phyloP scores from a whole-genome alignment of 2,329 filamentous ascomycete species.

The Zymoseptoria ardabiliae region DNA sequence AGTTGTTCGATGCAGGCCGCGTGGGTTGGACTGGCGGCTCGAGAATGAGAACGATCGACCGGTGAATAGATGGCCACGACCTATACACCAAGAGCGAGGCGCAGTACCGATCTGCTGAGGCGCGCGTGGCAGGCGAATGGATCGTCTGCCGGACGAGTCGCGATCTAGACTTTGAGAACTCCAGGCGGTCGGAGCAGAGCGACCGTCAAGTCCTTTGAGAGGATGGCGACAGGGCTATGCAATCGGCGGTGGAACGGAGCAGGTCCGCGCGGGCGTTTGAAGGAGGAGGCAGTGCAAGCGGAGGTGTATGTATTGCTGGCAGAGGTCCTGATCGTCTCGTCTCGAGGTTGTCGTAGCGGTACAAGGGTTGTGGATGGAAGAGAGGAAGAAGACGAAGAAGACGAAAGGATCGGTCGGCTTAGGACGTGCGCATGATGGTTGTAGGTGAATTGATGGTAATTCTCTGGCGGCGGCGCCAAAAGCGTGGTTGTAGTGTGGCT shows the following conservation, averaged over 20 bases:
- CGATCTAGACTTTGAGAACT: not conserved
- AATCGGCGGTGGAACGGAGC: not conserved
- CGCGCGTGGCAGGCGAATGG: not conserved
- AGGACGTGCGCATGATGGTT: not conserved
- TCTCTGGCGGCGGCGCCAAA: not conserved
- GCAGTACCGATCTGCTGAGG: not conserved
- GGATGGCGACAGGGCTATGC: not conserved
- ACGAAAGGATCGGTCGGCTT: not conserved
- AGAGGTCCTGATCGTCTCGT: not conserved
- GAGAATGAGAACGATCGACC: not conserved
- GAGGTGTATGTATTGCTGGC: not conserved
- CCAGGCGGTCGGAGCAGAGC: not conserved
- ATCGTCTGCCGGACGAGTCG: not conserved
- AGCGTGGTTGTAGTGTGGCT: not conserved
- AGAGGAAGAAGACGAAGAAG: not conserved
- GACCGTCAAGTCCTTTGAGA: not conserved
- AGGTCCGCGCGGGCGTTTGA: not conserved
- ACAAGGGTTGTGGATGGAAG: not conserved
- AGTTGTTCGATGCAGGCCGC: not conserved
- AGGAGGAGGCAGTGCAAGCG: not conserved
- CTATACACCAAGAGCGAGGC: not conserved
- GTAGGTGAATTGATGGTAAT: not conserved
- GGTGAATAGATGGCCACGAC: not conserved
- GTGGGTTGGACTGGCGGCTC: not conserved
- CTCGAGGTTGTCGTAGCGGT: not conserved